phyloP scores from a whole-genome alignment of 1,139 yeast genomes.

The Pichia sp. region DNA sequence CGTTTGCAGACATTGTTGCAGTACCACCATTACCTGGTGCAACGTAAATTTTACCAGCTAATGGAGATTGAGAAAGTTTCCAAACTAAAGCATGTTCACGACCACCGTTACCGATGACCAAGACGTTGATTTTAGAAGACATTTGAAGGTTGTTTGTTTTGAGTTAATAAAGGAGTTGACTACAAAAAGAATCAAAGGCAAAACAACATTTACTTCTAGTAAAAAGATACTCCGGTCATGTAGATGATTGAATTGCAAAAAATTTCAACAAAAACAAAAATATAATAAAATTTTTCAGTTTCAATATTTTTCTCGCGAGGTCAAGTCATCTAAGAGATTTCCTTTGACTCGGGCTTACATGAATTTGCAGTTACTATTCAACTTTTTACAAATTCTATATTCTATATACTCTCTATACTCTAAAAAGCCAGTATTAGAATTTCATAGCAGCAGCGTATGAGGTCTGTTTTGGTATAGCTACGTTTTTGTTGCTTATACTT shows the following conservation, averaged over 20 bases:
- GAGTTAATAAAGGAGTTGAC: background rate
- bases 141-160: background rate
- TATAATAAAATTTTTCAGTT: background rate
- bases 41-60: constrained; percentile 69
- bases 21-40: constrained; percentile 99
- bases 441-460: background rate
- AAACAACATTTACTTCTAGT: background rate
- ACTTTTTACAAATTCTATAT: background rate
- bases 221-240: background rate
- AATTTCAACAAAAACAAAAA: background rate
- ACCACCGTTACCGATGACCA: constrained; percentile 96
- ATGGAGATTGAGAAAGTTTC: constrained; percentile 76
- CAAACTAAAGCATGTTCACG: constrained; percentile 97
- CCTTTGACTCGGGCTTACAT: background rate
- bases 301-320: background rate
- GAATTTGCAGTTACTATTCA: background rate
- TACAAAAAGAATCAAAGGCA: background rate
- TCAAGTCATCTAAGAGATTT: background rate
- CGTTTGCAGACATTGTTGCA: constrained; percentile 43
- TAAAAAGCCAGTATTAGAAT: background rate
- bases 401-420: too few species aligned
- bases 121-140: constrained; percentile 41
- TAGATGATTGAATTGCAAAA: background rate
- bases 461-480: background rate
- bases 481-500: background rate